These are phyloP conservation scores for Huntiella decipiens DNA, from an alignment of 2,329 filamentous ascomycete species.

Conservation along the genomic window DNA sequence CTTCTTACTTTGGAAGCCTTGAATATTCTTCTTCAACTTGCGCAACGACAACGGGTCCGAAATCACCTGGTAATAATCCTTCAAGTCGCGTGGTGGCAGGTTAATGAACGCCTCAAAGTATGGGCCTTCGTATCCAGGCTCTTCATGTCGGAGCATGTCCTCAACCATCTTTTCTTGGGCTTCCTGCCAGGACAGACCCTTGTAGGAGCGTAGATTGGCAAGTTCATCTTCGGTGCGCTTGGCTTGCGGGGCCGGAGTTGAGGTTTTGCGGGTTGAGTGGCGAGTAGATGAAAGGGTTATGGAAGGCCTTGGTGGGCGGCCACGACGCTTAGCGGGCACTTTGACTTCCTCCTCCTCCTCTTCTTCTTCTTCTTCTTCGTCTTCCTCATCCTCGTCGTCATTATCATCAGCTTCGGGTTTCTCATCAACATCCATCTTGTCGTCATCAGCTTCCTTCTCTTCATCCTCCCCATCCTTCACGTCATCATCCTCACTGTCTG, in stretches of 20 bases:
- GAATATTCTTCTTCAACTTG: conserved; percentile 57
- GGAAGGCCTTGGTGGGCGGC: conserved; percentile 6
- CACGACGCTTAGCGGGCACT: conserved; percentile 6
- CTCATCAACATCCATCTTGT: conserved; percentile 16
- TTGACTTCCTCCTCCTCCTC: conserved; percentile 1
- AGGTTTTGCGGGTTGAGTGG: conserved; percentile 6
- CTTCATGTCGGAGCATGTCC: conserved; percentile 50
- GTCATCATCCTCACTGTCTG: conserved; percentile 27
- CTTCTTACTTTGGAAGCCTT: conserved; percentile 50
- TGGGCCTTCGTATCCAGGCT: conserved; percentile 49
- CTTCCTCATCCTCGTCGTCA: conserved; percentile 16
- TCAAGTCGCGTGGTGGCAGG: conserved; percentile 54
- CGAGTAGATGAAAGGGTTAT: conserved; percentile 2
- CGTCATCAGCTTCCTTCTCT: conserved; percentile 12
- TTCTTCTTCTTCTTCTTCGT: conserved; percentile 16
- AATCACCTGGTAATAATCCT: conserved; percentile 76
- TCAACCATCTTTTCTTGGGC: conserved; percentile 73
- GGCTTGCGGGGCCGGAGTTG: conserved; percentile 4
- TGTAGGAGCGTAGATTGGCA: conserved; percentile 36
- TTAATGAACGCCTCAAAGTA: conserved; percentile 58
- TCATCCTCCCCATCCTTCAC: conserved; percentile 17
- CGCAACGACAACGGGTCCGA: conserved; percentile 62
- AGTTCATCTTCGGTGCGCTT: conserved; percentile 18
- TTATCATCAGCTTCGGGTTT: conserved; percentile 18
- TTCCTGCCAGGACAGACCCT: conserved; percentile 59